A percentile compares a stretch with the other conserved stretches of the same genome.
Conservation (phyloP, 768 basidiomycete species). For the Termitomyces sp. region DNA sequence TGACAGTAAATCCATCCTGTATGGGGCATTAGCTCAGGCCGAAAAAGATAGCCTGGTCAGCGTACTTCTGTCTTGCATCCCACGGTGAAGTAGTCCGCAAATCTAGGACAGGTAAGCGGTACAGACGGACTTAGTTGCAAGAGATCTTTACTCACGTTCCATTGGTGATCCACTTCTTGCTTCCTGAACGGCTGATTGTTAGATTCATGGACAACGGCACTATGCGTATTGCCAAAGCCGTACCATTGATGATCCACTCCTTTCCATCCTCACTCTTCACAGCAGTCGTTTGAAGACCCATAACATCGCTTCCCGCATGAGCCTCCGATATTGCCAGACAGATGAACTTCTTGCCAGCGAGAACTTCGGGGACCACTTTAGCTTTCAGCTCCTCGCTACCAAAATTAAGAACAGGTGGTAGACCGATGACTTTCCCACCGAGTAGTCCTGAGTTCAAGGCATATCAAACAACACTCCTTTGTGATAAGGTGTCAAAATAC, state of each 20-base stretch:
- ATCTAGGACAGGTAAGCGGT: slow-evolving; percentile 20
- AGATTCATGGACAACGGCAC: not conserved
- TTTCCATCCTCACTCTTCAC: slow-evolving; percentile 78
- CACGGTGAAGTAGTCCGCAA: slow-evolving; percentile 60
- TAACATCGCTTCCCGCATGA: slow-evolving; percentile 81
- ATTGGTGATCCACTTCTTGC: slow-evolving; percentile 88
- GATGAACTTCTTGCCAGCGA: slow-evolving; percentile 78
- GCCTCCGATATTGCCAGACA: slow-evolving; percentile 87
- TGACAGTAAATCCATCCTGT: slow-evolving; percentile 41
- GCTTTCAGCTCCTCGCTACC: slow-evolving; percentile 58
- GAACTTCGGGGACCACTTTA: slow-evolving; percentile 59
- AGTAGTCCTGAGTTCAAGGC: slow-evolving; percentile 43
- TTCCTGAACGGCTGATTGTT: slow-evolving; percentile 25
- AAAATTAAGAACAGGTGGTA: slow-evolving; percentile 89
- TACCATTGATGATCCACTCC: slow-evolving; percentile 75
- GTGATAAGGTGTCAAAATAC: slow-evolving; percentile 23
- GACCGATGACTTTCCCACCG: slow-evolving; percentile 77
- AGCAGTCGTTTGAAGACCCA: slow-evolving; percentile 73
- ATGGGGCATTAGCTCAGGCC: slow-evolving; percentile 27
- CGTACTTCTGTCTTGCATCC: slow-evolving; percentile 59
- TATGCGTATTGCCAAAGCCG: not conserved
- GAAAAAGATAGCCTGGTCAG: slow-evolving; percentile 35
- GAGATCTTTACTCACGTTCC: slow-evolving; percentile 41
- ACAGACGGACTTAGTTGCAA: not conserved
- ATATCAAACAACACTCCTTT: slow-evolving; percentile 13